Evolutionary conservation across 805 yeast genomes (phyloP).

Genomic region (Cyberlindnera amylophila): DNA sequence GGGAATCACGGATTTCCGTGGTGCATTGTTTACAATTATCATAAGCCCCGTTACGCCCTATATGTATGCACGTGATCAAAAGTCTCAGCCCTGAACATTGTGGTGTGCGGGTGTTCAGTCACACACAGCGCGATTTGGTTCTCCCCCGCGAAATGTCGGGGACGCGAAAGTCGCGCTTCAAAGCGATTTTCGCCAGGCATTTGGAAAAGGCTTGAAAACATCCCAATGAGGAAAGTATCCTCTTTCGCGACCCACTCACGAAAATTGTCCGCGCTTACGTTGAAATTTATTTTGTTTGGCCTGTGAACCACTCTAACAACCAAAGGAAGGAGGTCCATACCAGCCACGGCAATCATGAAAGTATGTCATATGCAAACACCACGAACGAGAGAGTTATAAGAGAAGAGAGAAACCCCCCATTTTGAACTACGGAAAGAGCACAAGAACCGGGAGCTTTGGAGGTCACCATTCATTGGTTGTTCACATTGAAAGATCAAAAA

Average conservation of each 20-base stretch:
- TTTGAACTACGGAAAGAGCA: neutral
- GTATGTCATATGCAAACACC: slow-evolving; percentile 7
- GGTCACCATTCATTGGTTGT: too few species aligned
- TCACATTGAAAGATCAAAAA: too few species aligned
- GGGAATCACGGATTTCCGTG: too few species aligned
- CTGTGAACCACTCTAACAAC: slow-evolving; percentile 2
- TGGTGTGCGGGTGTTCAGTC: neutral
- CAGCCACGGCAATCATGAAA: slow-evolving; percentile 20
- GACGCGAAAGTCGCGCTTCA: neutral
- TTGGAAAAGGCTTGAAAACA: neutral
- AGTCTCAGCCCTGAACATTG: neutral
- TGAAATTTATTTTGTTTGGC: slow-evolving; percentile 23
- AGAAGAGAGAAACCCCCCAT: slow-evolving; percentile 90
- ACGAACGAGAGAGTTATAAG: neutral
- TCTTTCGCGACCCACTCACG: slow-evolving; percentile 22
- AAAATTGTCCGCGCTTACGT: slow-evolving; percentile 14
- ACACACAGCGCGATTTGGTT: neutral
- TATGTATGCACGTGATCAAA: neutral
- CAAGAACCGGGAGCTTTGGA: neutral
- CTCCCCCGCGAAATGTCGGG: neutral
- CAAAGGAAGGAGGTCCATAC: neutral
- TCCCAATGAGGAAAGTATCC: slow-evolving; percentile 13
- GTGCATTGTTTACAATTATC: too few species aligned
- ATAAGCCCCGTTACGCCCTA: neutral
- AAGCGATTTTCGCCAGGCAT: too few species aligned